phyloP scores from a whole-genome alignment of 2,329 filamentous ascomycete species.

The Colletotrichum brevisporum region DNA sequence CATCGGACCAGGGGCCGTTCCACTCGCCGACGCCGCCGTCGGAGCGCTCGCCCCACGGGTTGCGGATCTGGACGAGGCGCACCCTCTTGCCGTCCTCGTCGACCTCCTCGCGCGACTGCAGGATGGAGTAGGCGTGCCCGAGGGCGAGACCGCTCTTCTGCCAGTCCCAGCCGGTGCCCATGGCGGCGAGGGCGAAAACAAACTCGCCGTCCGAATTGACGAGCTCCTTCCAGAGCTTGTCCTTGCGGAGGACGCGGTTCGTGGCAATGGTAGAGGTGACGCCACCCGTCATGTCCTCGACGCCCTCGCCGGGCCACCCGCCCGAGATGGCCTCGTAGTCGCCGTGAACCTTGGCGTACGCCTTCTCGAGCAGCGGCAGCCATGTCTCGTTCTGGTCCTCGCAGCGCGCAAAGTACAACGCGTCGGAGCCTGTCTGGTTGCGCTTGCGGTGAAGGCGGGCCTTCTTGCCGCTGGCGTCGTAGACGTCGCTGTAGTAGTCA shows the following conservation, averaged over 20 bases:
- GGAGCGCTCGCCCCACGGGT: constrained; percentile 77
- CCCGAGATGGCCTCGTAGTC: constrained; percentile 79
- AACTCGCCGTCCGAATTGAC: constrained; percentile 78
- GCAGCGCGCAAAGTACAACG: constrained; percentile 79
- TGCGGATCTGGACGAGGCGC: constrained; percentile 64
- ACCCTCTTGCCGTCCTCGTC: constrained; percentile 56
- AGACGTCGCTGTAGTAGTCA: constrained; percentile 46
- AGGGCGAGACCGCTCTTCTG: constrained; percentile 57
- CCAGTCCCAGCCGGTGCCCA: constrained; percentile 47
- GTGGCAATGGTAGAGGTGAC: constrained; percentile 69
- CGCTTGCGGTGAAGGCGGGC: constrained; percentile 72
- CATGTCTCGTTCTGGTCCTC: constrained; percentile 80
- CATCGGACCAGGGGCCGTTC: constrained; percentile 82
- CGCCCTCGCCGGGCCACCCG: constrained; percentile 70
- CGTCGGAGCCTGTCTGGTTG: constrained; percentile 77
- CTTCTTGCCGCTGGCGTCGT: constrained; percentile 61
- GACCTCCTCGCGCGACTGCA: constrained; percentile 61
- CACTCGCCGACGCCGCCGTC: constrained; percentile 68
- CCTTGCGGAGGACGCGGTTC: constrained; percentile 74
- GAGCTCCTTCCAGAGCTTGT: constrained; percentile 79
- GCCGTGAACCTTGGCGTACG: constrained; percentile 82
- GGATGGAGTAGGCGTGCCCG: constrained; percentile 66
- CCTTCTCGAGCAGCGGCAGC: constrained; percentile 81
- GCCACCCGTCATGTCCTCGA: constrained; percentile 68
- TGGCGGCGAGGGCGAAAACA: constrained; percentile 63